Conservation (phyloP, 1,139 yeast genomes). For the Hansenula anomala region DNA sequence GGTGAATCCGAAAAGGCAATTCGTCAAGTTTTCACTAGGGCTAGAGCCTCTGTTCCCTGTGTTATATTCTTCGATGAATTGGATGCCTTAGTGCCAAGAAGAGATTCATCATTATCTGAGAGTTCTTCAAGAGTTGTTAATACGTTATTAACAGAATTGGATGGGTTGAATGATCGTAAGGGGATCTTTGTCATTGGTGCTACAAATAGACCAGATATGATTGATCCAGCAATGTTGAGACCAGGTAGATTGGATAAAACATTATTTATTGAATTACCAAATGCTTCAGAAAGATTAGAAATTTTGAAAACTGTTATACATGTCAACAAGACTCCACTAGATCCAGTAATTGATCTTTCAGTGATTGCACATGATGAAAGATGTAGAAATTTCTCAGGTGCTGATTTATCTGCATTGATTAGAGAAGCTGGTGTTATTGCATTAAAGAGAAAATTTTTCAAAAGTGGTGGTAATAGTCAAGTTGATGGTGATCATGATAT, state of each 20-base stretch:
- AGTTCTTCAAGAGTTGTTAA: constrained; percentile 93
- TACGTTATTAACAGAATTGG: constrained; percentile 87
- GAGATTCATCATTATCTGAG: constrained; percentile 85
- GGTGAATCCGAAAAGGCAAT: constrained; percentile 97
- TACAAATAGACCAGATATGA: constrained; percentile 96
- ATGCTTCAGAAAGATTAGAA: constrained; percentile 69
- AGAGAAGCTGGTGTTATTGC: constrained; percentile 93
- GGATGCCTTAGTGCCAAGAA: constrained; percentile 92
- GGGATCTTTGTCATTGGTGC: constrained; percentile 97
- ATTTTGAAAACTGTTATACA: constrained; percentile 73
- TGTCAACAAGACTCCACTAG: constrained; percentile 72
- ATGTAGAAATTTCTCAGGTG: constrained; percentile 91
- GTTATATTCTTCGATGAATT: constrained; percentile 93
- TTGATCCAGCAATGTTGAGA: constrained; percentile 96
- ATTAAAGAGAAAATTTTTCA: constrained; percentile 64
- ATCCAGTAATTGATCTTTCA: constrained; percentile 53
- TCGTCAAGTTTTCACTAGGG: constrained; percentile 90
- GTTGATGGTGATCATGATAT: constrained; percentile 42
- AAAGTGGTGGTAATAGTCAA: constrained; percentile 22
- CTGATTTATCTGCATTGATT: constrained; percentile 87
- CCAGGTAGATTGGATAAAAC: constrained; percentile 97
- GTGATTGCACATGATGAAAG: constrained; percentile 68
- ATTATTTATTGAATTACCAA: constrained; percentile 84
- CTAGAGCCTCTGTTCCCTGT: constrained; percentile 93
- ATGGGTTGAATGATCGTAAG: constrained; percentile 87